A percentile compares a stretch with the other conserved stretches of the same genome.
These are phyloP conservation scores for Trichoderma koningiopsis DNA, from an alignment of 2,329 filamentous ascomycete species.

Conservation along the genomic window DNA sequence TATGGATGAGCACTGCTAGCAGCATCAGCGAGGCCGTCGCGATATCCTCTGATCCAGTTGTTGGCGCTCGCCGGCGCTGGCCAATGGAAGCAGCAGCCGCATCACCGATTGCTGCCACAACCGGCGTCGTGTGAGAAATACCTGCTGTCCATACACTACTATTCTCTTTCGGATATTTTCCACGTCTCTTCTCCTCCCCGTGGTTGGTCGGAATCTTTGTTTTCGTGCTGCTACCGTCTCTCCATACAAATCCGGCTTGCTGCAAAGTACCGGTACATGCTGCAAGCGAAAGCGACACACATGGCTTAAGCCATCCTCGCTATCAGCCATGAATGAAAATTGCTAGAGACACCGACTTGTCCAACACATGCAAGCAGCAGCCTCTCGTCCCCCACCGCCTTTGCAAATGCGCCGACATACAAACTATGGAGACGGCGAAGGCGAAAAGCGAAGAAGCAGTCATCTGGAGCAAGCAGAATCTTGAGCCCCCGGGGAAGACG, in stretches of 20 bases:
- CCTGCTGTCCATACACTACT: neutral
- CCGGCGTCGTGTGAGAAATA: neutral
- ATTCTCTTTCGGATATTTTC: neutral
- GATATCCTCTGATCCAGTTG: neutral
- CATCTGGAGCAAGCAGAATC: constrained; percentile 21
- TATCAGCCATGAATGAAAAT: neutral
- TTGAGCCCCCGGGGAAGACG: constrained; percentile 19
- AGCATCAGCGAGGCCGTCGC: constrained; percentile 1
- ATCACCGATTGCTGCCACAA: neutral
- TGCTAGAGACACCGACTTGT: neutral
- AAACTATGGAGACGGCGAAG: neutral
- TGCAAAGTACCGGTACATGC: neutral
- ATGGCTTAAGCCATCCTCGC: neutral
- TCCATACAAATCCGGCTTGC: neutral
- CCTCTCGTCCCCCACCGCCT: constrained; percentile 8
- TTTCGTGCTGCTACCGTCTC: neutral
- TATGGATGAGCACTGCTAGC: neutral
- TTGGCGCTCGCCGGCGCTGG: neutral
- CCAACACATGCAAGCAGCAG: neutral
- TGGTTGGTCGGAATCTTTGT: neutral
- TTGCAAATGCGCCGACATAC: neutral
- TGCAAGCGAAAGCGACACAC: neutral
- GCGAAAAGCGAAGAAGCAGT: constrained; percentile 11
- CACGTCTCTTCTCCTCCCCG: neutral
- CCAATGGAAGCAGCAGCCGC: neutral